Conservation (phyloP, 352 stramenopile species). For the Phytophthora colocasiae region DNA sequence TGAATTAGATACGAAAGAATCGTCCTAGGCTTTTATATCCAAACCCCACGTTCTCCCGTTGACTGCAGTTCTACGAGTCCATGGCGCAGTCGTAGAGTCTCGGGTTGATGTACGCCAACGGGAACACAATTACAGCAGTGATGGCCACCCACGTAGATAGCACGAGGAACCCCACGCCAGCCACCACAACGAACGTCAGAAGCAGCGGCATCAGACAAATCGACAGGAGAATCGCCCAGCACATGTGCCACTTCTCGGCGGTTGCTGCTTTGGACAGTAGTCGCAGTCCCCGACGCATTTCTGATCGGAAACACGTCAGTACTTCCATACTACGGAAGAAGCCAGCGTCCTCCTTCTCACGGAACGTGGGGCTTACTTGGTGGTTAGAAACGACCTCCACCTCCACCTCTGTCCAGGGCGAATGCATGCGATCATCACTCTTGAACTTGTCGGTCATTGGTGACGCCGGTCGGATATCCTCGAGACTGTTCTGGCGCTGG, state of each 20-base stretch:
- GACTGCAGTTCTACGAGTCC: slow-evolving; percentile 20
- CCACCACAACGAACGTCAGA: slow-evolving; percentile 26
- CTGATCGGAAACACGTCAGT: slow-evolving; percentile 32
- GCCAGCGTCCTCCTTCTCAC: slow-evolving; percentile 2
- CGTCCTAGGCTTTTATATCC: slow-evolving; percentile 27
- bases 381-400: background rate
- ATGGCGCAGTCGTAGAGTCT: slow-evolving; percentile 33
- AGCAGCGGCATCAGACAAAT: slow-evolving; percentile 27
- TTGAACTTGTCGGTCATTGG: slow-evolving; percentile 16
- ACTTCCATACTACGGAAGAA: slow-evolving; percentile 36
- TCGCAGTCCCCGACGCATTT: slow-evolving; percentile 29
- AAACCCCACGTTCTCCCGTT: slow-evolving; percentile 4
- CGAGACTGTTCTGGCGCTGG: slow-evolving; percentile 15
- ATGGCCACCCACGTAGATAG: slow-evolving; percentile 24
- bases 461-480: slow-evolving; percentile 28
- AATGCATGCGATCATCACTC: slow-evolving; percentile 3
- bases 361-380: slow-evolving; percentile 7
- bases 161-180: slow-evolving; percentile 28
- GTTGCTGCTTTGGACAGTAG: slow-evolving; percentile 24
- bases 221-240: slow-evolving; percentile 31
- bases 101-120: slow-evolving; percentile 32
- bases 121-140: slow-evolving; percentile 18
- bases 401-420: slow-evolving; percentile 11
- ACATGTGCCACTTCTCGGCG: slow-evolving; percentile 32
- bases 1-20: slow-evolving; percentile 6